Evolutionary conservation across 2,329 filamentous ascomycete genomes (phyloP).

Genomic region (Eutypa lata): DNA sequence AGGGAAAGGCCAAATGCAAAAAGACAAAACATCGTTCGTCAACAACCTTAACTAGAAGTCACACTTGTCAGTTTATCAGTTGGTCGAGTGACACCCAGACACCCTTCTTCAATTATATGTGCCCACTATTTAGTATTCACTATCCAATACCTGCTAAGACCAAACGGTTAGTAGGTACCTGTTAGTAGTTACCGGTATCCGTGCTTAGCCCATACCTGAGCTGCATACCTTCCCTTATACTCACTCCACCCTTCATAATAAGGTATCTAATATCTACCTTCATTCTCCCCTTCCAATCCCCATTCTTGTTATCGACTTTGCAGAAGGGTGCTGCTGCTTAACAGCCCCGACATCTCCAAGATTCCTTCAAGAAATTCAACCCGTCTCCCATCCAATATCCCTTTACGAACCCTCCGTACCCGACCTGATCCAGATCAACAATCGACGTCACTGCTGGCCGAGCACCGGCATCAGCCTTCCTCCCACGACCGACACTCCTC

Average conservation of each 20-base stretch:
- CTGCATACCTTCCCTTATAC: conserved; percentile 21
- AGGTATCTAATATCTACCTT: conserved; percentile 6
- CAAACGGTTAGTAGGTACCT: too few relatives aligned
- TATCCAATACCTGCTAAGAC: too few relatives aligned
- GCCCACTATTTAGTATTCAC: too few relatives aligned
- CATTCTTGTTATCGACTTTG: conserved; percentile 30
- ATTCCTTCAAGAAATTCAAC: conserved; percentile 74
- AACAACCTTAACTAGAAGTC: too few relatives aligned
- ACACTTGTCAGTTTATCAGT: too few relatives aligned
- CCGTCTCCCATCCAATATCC: conserved; percentile 80
- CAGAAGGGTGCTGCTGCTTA: conserved; percentile 68
- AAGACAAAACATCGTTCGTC: too few relatives aligned
- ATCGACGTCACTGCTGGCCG: conserved; percentile 42
- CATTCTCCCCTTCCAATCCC: conserved; percentile 25
- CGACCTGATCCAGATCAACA: conserved; percentile 27
- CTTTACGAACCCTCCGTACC: conserved; percentile 69
- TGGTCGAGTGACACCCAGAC: too few relatives aligned
- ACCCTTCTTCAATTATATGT: too few relatives aligned
- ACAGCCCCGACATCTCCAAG: conserved; percentile 76
- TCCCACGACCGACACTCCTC: conserved; percentile 44
- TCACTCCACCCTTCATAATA: conserved; percentile 24
- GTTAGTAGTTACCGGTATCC: too few relatives aligned
- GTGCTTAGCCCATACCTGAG: not conserved
- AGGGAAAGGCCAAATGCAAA: too few relatives aligned
- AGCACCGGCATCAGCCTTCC: conserved; percentile 39